Evolutionary conservation across 169 alveolate species (phyloP), one percentile per base, ranked within the genome.

Genomic region (Fabrea salina): DNA sequence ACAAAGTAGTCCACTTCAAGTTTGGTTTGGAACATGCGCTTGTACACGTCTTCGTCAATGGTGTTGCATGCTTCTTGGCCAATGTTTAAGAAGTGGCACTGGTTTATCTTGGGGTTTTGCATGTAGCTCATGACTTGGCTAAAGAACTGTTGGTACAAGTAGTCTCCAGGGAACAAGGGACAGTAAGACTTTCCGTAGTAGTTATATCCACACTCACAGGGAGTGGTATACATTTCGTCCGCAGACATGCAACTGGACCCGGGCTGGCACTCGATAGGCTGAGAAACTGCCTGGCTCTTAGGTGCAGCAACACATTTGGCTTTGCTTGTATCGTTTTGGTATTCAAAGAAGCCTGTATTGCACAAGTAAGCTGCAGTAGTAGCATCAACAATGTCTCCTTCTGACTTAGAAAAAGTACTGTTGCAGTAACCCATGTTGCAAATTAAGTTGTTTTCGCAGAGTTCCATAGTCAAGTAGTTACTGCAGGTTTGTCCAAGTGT

Each of bases 101-200:
- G 27, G 8, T 43, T 43, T n/a, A 49, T 13, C 25, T 47, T 47
- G 19, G 79, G 59, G 37, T 22, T 22, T n/a, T 16, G 13, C 25
- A 32, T 22, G 68, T 70, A 70, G 4, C 27, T 37, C 27, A 22
- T 50, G 22, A 70, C 35, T 6, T 59, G 67, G 13, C 27, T 50
- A 8, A 70, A 70, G 25, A 25, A 70, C 16, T 49, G 35, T 35
- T 70, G 66, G 35, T 70, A 70, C 5, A 49, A 13, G 25, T 19
- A 22, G 35, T 70, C 79, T 13, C 79, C 79, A 6, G 79, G 79
- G 79, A 70, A 70, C 7, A 70, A 43, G 49, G 79, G 79, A 30
- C 79, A 70, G 25, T 70, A 70, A 13, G 54, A 59, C 13, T 16
- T 19, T 25, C 79, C 79, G n/a, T 22, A 30, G 39, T 40, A 16